Conservation (phyloP, 768 basidiomycete genomes). For the Lepiota brunneoincarnata region DNA sequence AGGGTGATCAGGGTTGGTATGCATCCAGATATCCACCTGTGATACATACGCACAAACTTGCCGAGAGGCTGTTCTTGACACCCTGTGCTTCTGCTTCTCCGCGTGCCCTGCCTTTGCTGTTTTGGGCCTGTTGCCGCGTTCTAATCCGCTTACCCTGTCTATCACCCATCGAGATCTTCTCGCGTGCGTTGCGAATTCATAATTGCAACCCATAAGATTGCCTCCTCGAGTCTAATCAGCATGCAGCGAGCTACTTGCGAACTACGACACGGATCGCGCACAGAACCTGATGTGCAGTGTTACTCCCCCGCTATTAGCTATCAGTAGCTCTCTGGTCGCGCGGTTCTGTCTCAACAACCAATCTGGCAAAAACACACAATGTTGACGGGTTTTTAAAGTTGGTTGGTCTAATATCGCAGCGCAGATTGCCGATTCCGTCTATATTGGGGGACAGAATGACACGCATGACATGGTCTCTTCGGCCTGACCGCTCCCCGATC, state of each 20-base stretch:
- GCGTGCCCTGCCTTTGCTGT: constrained; percentile 58
- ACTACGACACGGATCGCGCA: constrained; percentile 8
- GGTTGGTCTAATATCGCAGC: constrained; percentile 16
- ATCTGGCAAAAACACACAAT: neutral
- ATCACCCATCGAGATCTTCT: constrained; percentile 35
- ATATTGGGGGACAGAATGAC: constrained; percentile 1
- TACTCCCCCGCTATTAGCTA: neutral
- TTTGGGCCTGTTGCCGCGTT: constrained; percentile 46
- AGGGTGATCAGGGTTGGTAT: constrained; percentile 11
- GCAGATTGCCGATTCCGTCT: constrained; percentile 27
- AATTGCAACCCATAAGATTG: neutral
- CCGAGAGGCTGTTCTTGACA: constrained; percentile 14
- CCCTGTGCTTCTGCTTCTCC: constrained; percentile 37
- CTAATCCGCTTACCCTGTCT: constrained; percentile 35
- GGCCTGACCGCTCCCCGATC: constrained; percentile 25
- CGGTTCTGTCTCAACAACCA: constrained; percentile 1
- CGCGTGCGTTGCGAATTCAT: constrained; percentile 27
- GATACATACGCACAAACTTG: constrained; percentile 12
- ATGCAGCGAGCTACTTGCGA: constrained; percentile 13
- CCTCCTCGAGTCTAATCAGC: constrained; percentile 19
- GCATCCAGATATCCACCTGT: constrained; percentile 9
- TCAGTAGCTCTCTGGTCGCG: neutral
- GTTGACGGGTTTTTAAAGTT: constrained; percentile 9
- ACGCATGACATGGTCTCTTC: constrained; percentile 20
- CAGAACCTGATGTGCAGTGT: constrained; percentile 6